Percentiles rank a stretch among this genome's conserved stretches.
Conservation (phyloP, 176 grass and related monocot species). For the Leersia perrieri region DNA sequence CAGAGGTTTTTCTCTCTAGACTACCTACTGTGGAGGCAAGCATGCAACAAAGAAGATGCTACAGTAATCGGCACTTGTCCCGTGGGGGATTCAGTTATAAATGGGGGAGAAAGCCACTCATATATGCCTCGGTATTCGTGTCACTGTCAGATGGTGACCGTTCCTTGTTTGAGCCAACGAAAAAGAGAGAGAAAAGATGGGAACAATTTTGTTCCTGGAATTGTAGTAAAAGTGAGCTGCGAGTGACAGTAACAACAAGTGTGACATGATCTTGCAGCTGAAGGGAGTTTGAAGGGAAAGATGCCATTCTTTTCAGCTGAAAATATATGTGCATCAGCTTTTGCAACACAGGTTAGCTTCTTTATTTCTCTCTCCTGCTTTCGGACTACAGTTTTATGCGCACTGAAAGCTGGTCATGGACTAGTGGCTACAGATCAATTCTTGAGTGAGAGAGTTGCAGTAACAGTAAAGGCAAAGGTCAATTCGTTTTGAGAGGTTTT, state of each 20-base stretch:
- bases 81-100: constrained; percentile 34
- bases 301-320: constrained; percentile 39
- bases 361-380: background rate
- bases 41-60: background rate
- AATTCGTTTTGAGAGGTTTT: background rate
- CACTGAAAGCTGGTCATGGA: constrained; percentile 8
- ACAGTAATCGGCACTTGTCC: constrained; percentile 43
- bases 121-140: background rate
- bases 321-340: constrained; percentile 26
- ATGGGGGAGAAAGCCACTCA: background rate
- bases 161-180: constrained; percentile 5
- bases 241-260: background rate
- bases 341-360: background rate
- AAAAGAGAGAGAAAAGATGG: background rate
- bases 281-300: background rate
- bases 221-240: background rate
- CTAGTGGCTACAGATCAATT: too few relatives aligned
- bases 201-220: background rate
- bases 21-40: background rate
- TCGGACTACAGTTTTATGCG: background rate
- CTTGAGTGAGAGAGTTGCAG: background rate
- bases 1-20: background rate
- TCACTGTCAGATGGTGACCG: constrained; percentile 17
- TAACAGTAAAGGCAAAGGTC: background rate
- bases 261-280: background rate